Evolutionary conservation across 352 stramenopile genomes (phyloP), one percentile per base, ranked within the genome.

Genomic region (Globisporangium recalcitrans): DNA sequence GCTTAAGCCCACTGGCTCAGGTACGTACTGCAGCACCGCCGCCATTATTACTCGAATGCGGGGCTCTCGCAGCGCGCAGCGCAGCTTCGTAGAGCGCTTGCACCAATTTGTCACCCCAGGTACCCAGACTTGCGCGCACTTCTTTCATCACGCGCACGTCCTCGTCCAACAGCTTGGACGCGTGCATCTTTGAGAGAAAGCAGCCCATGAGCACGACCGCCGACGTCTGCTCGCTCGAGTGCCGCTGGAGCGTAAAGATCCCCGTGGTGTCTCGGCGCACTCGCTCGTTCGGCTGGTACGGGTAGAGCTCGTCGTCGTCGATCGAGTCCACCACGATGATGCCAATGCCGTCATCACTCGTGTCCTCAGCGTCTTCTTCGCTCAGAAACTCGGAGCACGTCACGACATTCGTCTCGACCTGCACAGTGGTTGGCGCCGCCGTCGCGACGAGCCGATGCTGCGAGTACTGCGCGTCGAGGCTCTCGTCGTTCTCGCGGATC

Each of bases 211-310:
- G 27, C 19, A 64, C 49, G 34, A 64, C 58, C 5, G 16, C 40
- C n/a, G 42, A 24, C 42, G 16, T 49, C 8, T 49, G 19, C 10
- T 26, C 42, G 22, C 11, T 49, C 22, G 42, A 49, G 3, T 26
- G 42, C 2, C 9, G 16, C 42, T 34, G 55, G 13, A 61, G 26
- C 16, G 75, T 46, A 26, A 79, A 67, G 36, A 80, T 67, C 31
- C 65, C 71, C 2, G 72, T 80, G 31, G 82, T 73, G 63, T 86
- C 77, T 22, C 82, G 70, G 3, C 74, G 77, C n/a, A 84, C 69
- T 4, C 75, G 71, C 13, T 68, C 63, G 1, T 26, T 47, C 8
- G 63, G 26, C 27, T 65, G 64, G 48, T 87, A 87, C 60, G 77
- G 75, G 58, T 79, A 81, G 5, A 82, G 53, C 0, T 70, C 69